phyloP scores from a whole-genome alignment of 306 rosid species.

The Citrullus amarus region DNA sequence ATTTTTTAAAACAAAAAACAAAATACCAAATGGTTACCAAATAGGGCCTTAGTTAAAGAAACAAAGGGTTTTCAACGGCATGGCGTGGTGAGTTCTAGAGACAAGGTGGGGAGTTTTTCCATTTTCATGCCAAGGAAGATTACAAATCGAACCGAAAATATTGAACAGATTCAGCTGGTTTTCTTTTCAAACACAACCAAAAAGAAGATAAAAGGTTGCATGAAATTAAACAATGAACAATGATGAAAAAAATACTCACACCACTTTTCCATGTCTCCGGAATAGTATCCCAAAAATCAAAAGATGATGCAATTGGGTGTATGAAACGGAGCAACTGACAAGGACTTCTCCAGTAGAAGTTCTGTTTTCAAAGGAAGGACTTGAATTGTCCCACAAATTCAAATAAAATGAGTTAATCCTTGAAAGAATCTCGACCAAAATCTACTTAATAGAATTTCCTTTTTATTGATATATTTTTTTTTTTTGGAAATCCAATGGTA shows the following conservation, averaged over 20 bases:
- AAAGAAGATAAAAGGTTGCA: background rate
- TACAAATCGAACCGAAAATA: slow-evolving; percentile 30
- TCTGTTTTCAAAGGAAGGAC: slow-evolving; percentile 31
- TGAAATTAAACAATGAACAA: background rate
- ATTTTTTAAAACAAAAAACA: too few species aligned
- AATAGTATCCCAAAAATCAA: slow-evolving; percentile 20
- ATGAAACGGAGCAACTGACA: slow-evolving; percentile 25
- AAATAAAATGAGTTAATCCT: too few species aligned
- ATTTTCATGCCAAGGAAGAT: slow-evolving; percentile 27
- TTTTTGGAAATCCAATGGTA: too few species aligned
- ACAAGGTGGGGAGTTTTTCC: too few species aligned
- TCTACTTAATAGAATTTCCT: too few species aligned
- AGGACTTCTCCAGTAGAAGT: slow-evolving; percentile 37
- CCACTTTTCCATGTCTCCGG: slow-evolving; percentile 24
- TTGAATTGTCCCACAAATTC: slow-evolving; percentile 12
- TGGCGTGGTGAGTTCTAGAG: too few species aligned
- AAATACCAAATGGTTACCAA: too few species aligned
- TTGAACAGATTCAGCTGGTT: slow-evolving; percentile 35
- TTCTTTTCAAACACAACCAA: slow-evolving; percentile 10
- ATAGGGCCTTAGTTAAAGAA: too few species aligned
- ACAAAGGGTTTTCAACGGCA: slow-evolving; percentile 2
- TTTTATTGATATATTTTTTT: too few species aligned
- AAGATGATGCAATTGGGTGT: slow-evolving; percentile 11
- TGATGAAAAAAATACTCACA: slow-evolving; percentile 14
- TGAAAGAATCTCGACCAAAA: too few species aligned